Base-by-base conservation (phyloP, 2,329 filamentous ascomycete species). In the Colletotrichum paranaense region DNA sequence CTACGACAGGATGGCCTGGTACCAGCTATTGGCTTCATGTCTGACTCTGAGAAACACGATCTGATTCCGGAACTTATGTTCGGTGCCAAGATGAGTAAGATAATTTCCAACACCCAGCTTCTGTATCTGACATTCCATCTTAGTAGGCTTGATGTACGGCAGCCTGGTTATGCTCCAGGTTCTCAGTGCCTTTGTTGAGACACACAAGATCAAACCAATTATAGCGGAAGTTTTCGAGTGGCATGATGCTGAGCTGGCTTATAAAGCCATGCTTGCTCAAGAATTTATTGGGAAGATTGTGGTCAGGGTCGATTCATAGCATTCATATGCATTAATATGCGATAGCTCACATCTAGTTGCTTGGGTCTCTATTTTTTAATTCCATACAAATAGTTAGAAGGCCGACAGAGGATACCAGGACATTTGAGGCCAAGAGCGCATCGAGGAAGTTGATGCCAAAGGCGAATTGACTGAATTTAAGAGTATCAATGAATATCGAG, bases 401-500 rank as follows among this genome's bases (percentile, higher is more conserved):
- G 30, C 30, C 30, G 30, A 32, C 30, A 11, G 8, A 32, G 4
- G 8, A 32, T 0, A 32, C 9, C 30, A 32, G 1, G 8, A 35
- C 1, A 5, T 12, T 1, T 12, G 11, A 35, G 1, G 2, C 14
- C 5, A 6, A 7, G 6, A 7, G 38, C 14, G 1, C 16, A 19
- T 42, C 6, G 19, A 19, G 38, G 14, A 42, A 42, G 6, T 19
- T 19, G 38, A 19, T 7, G 14, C 5, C 38, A 0, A 42, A 42
- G 1, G 14, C 5, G 0, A 3, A 19, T 16, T 42, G 5, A 16
- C 6, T 0, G 3, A 19, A 19, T 42, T 38, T 6, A 19, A 8
- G 1, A 3, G 6, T 49, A 1, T 49, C 6, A n/a, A 49, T 1
- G 4, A 19, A 9, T n/a, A 49, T 49, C 4, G 19, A 22, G 42